Conservation (phyloP, 1,139 yeast species). For the Nakaseomyces bracarensis region DNA sequence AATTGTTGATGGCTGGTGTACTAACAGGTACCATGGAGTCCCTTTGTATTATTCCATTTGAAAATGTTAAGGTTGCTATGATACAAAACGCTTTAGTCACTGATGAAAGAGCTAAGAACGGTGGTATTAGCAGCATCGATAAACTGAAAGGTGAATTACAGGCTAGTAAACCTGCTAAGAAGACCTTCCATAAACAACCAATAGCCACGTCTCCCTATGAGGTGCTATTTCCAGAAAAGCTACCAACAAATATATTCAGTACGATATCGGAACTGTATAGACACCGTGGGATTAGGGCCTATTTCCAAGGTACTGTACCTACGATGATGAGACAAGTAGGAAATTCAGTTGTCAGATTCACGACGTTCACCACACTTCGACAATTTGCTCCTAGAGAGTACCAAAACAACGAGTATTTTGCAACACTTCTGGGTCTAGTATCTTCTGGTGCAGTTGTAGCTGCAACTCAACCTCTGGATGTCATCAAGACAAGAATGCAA, state of each 20-base stretch:
- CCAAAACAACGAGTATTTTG: slow-evolving; percentile 37
- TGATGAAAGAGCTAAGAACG: slow-evolving; percentile 11
- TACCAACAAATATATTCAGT: slow-evolving; percentile 33
- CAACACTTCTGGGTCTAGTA: slow-evolving; percentile 49
- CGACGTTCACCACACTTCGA: slow-evolving; percentile 69
- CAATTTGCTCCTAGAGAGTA: slow-evolving; percentile 54
- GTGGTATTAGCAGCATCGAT: slow-evolving; percentile 6
- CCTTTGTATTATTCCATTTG: slow-evolving; percentile 82
- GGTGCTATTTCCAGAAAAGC: slow-evolving; percentile 10
- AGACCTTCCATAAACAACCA: slow-evolving; percentile 22
- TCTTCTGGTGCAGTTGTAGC: slow-evolving; percentile 62
- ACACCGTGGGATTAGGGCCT: slow-evolving; percentile 71
- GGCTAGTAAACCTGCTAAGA: slow-evolving; percentile 9
- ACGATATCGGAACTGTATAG: slow-evolving; percentile 59
- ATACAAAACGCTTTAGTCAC: slow-evolving; percentile 49
- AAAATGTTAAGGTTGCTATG: slow-evolving; percentile 77
- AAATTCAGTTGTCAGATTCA: slow-evolving; percentile 74
- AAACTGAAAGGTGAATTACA: slow-evolving; percentile 9
- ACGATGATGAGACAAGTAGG: slow-evolving; percentile 73
- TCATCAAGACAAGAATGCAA: slow-evolving; percentile 82
- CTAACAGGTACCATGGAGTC: slow-evolving; percentile 81
- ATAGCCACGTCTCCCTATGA: slow-evolving; percentile 14
- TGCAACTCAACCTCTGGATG: slow-evolving; percentile 86
- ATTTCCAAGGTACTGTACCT: slow-evolving; percentile 72
- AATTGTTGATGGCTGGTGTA: slow-evolving; percentile 75